Evolutionary conservation across 345 rosid genomes (phyloP).

Genomic region (Pelargonium nanum): DNA sequence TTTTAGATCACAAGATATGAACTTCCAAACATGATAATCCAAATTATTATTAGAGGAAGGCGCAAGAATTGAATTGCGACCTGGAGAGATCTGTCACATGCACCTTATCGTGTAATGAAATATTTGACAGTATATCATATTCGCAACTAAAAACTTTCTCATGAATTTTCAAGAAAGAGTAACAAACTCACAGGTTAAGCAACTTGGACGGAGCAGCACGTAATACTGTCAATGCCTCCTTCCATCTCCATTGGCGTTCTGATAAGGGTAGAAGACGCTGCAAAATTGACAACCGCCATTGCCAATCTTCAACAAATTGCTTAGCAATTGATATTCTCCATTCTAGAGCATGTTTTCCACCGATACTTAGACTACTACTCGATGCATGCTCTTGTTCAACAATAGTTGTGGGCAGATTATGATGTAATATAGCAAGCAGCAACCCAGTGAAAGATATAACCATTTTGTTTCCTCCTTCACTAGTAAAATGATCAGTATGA

Average conservation of each 20-base stretch:
- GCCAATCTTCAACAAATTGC: conserved; percentile 86
- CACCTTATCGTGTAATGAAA: neutral
- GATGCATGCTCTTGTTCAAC: conserved; percentile 42
- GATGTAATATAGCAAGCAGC: conserved; percentile 59
- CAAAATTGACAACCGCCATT: conserved; percentile 88
- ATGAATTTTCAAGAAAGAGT: conserved; percentile 7
- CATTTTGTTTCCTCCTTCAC: conserved; percentile 58
- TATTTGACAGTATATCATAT: neutral
- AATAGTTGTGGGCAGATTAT: conserved; percentile 50
- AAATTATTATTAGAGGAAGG: neutral
- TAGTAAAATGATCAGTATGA: conserved; percentile 25
- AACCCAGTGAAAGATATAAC: conserved; percentile 66
- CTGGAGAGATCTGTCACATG: neutral
- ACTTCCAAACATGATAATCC: neutral
- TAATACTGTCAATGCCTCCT: conserved; percentile 79
- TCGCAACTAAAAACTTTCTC: neutral
- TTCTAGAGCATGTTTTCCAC: conserved; percentile 72
- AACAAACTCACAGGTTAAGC: conserved; percentile 69
- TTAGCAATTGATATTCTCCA: conserved; percentile 72
- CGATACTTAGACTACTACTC: conserved; percentile 40
- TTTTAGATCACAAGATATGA: neutral
- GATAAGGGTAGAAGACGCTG: conserved; percentile 85
- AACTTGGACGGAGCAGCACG: conserved; percentile 90
- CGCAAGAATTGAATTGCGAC: neutral
- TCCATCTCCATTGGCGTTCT: conserved; percentile 83